phyloP scores from a whole-genome alignment of 192 early-diverging fungal species.

The Dissophora globulifera region DNA sequence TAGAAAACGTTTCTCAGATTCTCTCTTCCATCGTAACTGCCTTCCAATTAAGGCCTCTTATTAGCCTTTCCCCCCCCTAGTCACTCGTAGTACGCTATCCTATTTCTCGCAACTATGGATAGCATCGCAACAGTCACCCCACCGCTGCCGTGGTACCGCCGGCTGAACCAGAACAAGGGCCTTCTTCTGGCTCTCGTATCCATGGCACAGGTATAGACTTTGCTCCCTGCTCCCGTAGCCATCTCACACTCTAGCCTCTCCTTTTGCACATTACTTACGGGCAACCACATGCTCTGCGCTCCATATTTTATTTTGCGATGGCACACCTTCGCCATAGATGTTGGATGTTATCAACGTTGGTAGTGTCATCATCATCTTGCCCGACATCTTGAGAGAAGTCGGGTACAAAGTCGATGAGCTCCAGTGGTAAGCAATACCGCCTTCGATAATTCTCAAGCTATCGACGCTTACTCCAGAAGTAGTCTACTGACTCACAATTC shows the following conservation, averaged over 20 bases:
- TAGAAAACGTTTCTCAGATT: too few species aligned
- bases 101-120: slow-evolving; percentile 3
- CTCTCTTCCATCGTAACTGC: too few species aligned
- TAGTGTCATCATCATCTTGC: slow-evolving; percentile 18
- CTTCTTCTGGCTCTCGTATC: slow-evolving; percentile 20
- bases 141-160: slow-evolving; percentile 12
- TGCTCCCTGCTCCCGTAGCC: too few species aligned
- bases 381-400: slow-evolving; percentile 9
- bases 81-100: too few species aligned
- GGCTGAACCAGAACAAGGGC: slow-evolving; percentile 17
- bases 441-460: too few species aligned
- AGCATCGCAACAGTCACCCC: neutral
- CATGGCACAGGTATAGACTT: slow-evolving; percentile 20
- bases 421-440: slow-evolving; percentile 17
- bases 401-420: slow-evolving; percentile 13
- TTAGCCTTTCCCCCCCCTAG: too few species aligned
- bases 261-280: neutral
- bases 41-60: too few species aligned
- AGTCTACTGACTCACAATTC: too few species aligned
- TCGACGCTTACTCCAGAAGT: too few species aligned
- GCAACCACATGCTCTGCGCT: neutral
- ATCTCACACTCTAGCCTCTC: neutral
- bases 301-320: neutral
- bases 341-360: slow-evolving; percentile 9
- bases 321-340: neutral